Evolutionary conservation across 345 rosid genomes (phyloP).

Genomic region (Punica granatum): DNA sequence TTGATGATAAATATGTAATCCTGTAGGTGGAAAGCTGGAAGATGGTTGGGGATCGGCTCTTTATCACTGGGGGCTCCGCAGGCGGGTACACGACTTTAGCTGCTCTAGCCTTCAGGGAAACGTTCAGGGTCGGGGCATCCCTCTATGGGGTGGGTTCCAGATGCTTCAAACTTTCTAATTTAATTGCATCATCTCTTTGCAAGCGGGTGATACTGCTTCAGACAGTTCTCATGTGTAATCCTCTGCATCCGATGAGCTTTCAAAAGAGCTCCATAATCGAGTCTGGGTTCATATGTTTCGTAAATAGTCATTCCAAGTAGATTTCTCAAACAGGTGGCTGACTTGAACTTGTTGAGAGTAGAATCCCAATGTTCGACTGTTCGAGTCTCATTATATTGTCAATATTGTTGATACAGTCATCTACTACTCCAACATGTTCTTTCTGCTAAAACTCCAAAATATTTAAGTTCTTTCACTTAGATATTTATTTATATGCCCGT

Average conservation of each 20-base stretch:
- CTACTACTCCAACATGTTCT: background rate
- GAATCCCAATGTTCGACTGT: slow-evolving; percentile 85
- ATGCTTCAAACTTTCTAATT: background rate
- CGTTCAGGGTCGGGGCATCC: slow-evolving; percentile 91
- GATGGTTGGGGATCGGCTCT: slow-evolving; percentile 63
- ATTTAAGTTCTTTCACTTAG: background rate
- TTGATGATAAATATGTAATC: background rate
- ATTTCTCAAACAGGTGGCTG: slow-evolving; percentile 56
- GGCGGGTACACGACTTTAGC: slow-evolving; percentile 97
- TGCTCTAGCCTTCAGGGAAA: slow-evolving; percentile 78
- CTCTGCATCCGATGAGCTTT: background rate
- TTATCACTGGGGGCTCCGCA: slow-evolving; percentile 98
- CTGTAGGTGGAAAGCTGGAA: slow-evolving; percentile 63
- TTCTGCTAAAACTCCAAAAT: background rate
- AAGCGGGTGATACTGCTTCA: background rate
- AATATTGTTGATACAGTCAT: slow-evolving; percentile 76
- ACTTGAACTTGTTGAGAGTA: slow-evolving; percentile 65
- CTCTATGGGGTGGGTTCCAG: slow-evolving; percentile 66
- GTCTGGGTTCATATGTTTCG: too few relatives aligned
- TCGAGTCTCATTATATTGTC: slow-evolving; percentile 79
- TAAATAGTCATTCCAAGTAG: background rate
- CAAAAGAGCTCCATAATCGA: too few relatives aligned
- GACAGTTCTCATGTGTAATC: background rate
- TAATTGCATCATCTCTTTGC: background rate
- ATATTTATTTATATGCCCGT: background rate